phyloP scores from a whole-genome alignment of 2,329 filamentous ascomycete species.

The Epichloe uncinata region DNA sequence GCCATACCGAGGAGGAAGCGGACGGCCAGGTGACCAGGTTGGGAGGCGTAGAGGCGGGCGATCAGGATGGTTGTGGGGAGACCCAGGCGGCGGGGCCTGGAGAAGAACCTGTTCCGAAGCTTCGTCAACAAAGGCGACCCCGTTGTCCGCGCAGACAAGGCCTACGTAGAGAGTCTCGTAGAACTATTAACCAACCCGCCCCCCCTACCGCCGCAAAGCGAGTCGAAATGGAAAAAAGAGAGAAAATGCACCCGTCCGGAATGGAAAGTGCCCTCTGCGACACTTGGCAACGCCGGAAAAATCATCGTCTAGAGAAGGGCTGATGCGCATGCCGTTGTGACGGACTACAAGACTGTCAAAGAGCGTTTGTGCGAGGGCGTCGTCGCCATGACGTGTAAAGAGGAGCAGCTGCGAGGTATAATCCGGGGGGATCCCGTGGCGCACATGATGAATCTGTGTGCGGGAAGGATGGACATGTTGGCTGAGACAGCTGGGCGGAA shows the following conservation, averaged over 20 bases:
- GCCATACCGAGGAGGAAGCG: conserved; percentile 40
- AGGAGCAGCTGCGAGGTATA: conserved; percentile 53
- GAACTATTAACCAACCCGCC: conserved; percentile 44
- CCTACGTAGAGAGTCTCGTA: conserved; percentile 59
- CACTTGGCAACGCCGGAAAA: conserved; percentile 22
- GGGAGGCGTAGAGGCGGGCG: no score
- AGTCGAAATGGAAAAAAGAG: no score
- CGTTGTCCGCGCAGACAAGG: conserved; percentile 61
- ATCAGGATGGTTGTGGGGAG: conserved; percentile 19
- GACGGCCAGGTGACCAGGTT: conserved; percentile 19
- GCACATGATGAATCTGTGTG: conserved; percentile 65
- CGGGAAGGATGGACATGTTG: conserved; percentile 54
- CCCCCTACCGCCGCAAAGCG: no score
- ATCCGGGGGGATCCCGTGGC: conserved; percentile 69
- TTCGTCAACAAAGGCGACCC: conserved; percentile 84
- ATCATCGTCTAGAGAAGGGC: conserved; percentile 52
- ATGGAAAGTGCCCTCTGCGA: no score
- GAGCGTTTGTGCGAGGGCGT: conserved; percentile 45
- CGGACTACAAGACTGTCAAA: conserved; percentile 33
- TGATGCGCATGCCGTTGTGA: conserved; percentile 22
- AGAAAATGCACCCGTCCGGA: no score
- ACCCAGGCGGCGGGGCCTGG: conserved; percentile 32
- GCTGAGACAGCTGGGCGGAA: conserved; percentile 27
- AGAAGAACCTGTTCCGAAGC: conserved; percentile 61
- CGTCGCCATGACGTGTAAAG: conserved; percentile 53